phyloP scores from a whole-genome alignment of 768 basidiomycete genomes.

The Tephrocybe sp. region DNA sequence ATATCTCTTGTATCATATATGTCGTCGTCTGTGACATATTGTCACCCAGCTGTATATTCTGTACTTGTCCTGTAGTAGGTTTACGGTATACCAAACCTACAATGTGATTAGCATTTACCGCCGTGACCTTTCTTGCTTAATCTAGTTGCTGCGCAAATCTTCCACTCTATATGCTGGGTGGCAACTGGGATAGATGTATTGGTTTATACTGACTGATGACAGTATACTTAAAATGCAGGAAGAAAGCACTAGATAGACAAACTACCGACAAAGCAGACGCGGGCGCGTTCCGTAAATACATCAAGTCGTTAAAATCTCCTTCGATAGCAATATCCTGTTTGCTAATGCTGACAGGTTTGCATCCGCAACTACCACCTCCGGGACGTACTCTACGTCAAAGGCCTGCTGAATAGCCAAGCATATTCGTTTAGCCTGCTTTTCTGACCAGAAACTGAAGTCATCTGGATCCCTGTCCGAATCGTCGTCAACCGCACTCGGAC shows the following conservation, averaged over 20 bases:
- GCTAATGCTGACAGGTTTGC: constrained; percentile 88
- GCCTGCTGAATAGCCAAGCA: constrained; percentile 74
- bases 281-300: too few species aligned
- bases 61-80: not conserved
- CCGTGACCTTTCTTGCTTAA: too few species aligned
- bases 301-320: constrained; percentile 44
- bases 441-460: constrained; percentile 94
- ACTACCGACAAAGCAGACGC: too few species aligned
- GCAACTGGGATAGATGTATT: too few species aligned
- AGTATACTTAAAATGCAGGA: too few species aligned
- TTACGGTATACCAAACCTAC: constrained; percentile 9
- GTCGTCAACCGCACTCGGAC: constrained; percentile 5
- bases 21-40: not conserved
- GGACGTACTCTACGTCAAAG: constrained; percentile 86
- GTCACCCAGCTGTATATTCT: not conserved
- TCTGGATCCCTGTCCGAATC: constrained; percentile 66
- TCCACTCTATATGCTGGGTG: too few species aligned
- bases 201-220: too few species aligned
- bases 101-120: too few species aligned
- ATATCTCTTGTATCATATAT: not conserved
- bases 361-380: constrained; percentile 90
- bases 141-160: too few species aligned
- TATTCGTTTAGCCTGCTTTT: constrained; percentile 88
- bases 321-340: constrained; percentile 80
- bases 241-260: too few species aligned